Base-by-base conservation (phyloP, 2,329 filamentous ascomycete genomes). In the Pseudovirgaria hyperparasitica region DNA sequence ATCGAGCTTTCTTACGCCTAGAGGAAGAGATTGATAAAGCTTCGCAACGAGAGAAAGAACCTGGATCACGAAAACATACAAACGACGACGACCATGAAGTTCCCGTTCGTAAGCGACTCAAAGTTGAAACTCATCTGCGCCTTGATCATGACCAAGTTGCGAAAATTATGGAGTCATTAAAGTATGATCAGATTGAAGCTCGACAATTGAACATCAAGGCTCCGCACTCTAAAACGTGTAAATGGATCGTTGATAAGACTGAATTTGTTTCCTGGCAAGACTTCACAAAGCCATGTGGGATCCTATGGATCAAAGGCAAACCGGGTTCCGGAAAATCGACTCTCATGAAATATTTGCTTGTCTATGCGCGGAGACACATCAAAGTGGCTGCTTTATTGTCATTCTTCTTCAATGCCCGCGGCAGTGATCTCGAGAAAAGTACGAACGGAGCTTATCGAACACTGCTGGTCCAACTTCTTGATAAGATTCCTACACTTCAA, bases 261-360 rank as follows among this genome's bases (percentile, higher is more conserved):
- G 30, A 50, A 26, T 61, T 54, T 26, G 22, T 28, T 5, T 32
- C 43, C 5, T 62, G 57, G 59, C 40, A 52, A 16, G 36, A 56
- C 23, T 28, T 29, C 1, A 6, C 18, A 7, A 37, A 43, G 2
- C 43, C 55, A 18, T 28, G 42, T 13, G 56, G 57, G 2, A 48
- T 64, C 17, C 34, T 63, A 1, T 64, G 57, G 59, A 57, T 64
- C 9, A 48, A 47, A 22, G 60, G 60, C 0, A 61, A 64, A 8
- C 54, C 60, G 2, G 59, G 59, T 0, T 43, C 51, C 1, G 57
- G 59, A 0, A 65, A 64, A 29, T 64, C 51, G 24, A 52, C 44
- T 8, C 25, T 52, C 10, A 50, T 54, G 38, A 51, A 52, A 30
- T 36, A 46, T 13, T 27, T 22, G 42, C 16, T 27, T 27, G 16